phyloP scores from a whole-genome alignment of 352 stramenopile species.

The Globisporangium barbulae region DNA sequence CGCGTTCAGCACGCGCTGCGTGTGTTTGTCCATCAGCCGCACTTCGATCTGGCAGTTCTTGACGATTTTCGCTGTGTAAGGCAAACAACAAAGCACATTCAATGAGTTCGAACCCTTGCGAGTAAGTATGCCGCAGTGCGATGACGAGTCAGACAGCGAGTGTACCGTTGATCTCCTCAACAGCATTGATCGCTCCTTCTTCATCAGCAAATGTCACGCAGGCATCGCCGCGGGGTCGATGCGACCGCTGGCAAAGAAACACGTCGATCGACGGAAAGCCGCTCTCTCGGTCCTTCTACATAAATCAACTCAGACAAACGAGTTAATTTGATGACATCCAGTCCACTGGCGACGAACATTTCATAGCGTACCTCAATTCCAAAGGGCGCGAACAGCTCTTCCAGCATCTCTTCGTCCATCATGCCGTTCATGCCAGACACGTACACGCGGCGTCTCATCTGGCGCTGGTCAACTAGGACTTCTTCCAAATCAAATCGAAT shows the following conservation, averaged over 20 bases:
- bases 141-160: background rate
- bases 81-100: background rate
- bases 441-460: slow-evolving; percentile 48
- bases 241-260: slow-evolving; percentile 48
- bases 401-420: slow-evolving; percentile 41
- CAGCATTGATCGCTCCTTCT: slow-evolving; percentile 34
- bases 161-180: slow-evolving; percentile 57
- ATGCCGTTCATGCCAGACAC: slow-evolving; percentile 48
- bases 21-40: slow-evolving; percentile 38
- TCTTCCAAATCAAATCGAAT: slow-evolving; percentile 48
- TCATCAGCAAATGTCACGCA: slow-evolving; percentile 41
- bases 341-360: background rate
- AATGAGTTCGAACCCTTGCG: background rate
- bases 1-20: slow-evolving; percentile 39
- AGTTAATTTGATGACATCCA: slow-evolving; percentile 3
- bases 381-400: slow-evolving; percentile 55
- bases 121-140: background rate
- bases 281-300: slow-evolving; percentile 40
- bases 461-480: slow-evolving; percentile 35
- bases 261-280: slow-evolving; percentile 50
- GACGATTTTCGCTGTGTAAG: slow-evolving; percentile 46
- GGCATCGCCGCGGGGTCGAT: slow-evolving; percentile 48
- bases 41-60: slow-evolving; percentile 59
- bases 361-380: slow-evolving; percentile 37
- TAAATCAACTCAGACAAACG: slow-evolving; percentile 7